Evolutionary conservation across 169 alveolate species (phyloP), one percentile per base, ranked within the genome.

Genomic region (Plasmodium cynomolgi): DNA sequence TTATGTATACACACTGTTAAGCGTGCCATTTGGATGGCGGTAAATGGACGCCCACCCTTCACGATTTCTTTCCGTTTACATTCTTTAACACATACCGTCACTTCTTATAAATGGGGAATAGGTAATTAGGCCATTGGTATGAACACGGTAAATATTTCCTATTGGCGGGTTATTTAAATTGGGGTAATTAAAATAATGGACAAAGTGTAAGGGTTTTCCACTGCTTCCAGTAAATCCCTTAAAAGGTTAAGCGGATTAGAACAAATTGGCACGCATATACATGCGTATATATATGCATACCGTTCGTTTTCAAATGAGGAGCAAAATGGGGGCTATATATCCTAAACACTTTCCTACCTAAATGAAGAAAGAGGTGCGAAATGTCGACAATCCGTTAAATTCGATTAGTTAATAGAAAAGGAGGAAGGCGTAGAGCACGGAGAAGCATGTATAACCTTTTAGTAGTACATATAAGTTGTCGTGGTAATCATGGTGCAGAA

Each of bases 271-370:
- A 68, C 3, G 37, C 37, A 68, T 13, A 68, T 68, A 26, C n/a
- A 13, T 68, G 37, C n/a, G 37, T 68, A 68, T 29, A 26, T 68
- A 26, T 29, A 26, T 29, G 37, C 37, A 31, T 84, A 84, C 93
- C 93, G 72, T 80, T 90, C 37, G 84, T 90, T 90, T 90, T 90
- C 83, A 90, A 80, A 37, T 23, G 44, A 31, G 81, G 75, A 56
- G 94, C 94, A 68, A 90, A 90, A n/a, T 90, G n/a, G 71, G 94
- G 94, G 50, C 94, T 90, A 80, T 90, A 90, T 80, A 90, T 90
- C 84, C 94, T 79, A 81, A 90, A 90, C 33, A 81, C 83, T 90
- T 90, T 90, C 37, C 54, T 80, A n/a, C 94, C 94, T 84, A 84
- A 82, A 82, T 33, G 39, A 74, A n/a, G 26, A n/a, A 83, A 83